A percentile compares a stretch with the other conserved stretches of the same genome.
phyloP scores from a whole-genome alignment of 129 eudicot species.

The Flaveria ramosissima region DNA sequence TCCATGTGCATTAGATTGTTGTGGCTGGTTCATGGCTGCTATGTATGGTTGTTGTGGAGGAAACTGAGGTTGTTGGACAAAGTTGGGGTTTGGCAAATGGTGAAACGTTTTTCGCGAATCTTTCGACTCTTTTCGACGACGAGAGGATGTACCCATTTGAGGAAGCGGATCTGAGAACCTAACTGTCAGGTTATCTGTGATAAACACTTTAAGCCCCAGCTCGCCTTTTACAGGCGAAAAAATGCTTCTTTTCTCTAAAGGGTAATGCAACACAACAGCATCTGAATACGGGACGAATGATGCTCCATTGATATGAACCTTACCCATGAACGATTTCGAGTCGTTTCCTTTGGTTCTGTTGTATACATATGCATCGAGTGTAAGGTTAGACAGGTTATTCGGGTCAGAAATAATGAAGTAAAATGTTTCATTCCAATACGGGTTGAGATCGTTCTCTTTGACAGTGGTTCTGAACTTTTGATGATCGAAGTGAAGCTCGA shows the following conservation, averaged over 20 bases:
- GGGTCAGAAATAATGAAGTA: conserved; percentile 74
- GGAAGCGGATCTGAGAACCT: conserved; percentile 51
- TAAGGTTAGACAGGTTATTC: conserved; percentile 46
- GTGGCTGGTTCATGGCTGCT: conserved; percentile 32
- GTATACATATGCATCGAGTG: conserved; percentile 72
- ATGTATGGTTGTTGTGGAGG: conserved; percentile 32
- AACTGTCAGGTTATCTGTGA: conserved; percentile 59
- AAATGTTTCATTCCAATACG: conserved; percentile 86
- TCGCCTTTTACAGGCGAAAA: conserved; percentile 80
- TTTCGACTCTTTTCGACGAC: conserved; percentile 34
- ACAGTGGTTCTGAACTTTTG: conserved; percentile 66
- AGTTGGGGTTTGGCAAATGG: conserved; percentile 55
- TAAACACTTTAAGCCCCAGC: conserved; percentile 70
- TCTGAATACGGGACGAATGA: conserved; percentile 79
- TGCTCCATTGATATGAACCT: conserved; percentile 62
- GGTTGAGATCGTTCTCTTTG: conserved; percentile 83
- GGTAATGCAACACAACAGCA: conserved; percentile 72
- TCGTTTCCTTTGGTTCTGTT: conserved; percentile 37
- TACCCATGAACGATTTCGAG: conserved; percentile 71
- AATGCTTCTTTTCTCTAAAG: conserved; percentile 65
- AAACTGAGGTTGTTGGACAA: conserved; percentile 40
- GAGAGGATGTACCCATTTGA: conserved; percentile 43
- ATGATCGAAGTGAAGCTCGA: conserved; percentile 78
- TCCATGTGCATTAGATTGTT: conserved; percentile 38
- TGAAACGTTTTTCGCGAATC: conserved; percentile 49